Conservation (phyloP, 2,329 filamentous ascomycete species). For the Fusarium drepaniforme region DNA sequence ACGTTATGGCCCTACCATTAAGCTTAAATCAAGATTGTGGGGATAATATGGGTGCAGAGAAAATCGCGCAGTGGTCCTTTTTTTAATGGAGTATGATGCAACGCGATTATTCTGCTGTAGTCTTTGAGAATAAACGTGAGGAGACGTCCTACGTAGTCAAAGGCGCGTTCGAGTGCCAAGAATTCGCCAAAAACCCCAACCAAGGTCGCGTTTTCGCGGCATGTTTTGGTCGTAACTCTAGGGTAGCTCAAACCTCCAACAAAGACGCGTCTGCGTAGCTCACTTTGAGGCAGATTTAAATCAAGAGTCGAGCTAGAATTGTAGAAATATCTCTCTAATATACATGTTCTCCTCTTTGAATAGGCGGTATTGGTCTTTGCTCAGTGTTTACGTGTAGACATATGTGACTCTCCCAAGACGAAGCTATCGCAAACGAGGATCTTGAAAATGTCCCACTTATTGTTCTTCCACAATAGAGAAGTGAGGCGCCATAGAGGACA, state of each 20-base stretch:
- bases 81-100: not conserved
- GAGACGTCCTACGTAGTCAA: not conserved
- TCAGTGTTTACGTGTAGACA: not conserved
- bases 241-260: not conserved
- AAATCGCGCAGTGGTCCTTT: not conserved
- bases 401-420: not conserved
- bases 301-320: not conserved
- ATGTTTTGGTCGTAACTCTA: not conserved
- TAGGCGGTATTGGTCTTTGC: rapidly evolving
- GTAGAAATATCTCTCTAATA: not conserved
- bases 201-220: not conserved
- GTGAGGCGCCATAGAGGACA: not conserved
- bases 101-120: not conserved
- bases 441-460: not conserved
- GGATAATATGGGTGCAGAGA: not conserved
- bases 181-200: not conserved
- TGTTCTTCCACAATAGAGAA: not conserved
- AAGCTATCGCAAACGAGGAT: not conserved
- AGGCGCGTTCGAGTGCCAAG: not conserved
- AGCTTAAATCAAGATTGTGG: not conserved
- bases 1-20: not conserved
- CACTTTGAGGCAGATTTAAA: too few relatives aligned
- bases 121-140: not conserved
- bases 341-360: not conserved
- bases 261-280: not conserved